A percentile compares a stretch with the other conserved stretches of the same genome.
phyloP scores from a whole-genome alignment of 768 basidiomycete genomes.

The Suillus ampliporus region DNA sequence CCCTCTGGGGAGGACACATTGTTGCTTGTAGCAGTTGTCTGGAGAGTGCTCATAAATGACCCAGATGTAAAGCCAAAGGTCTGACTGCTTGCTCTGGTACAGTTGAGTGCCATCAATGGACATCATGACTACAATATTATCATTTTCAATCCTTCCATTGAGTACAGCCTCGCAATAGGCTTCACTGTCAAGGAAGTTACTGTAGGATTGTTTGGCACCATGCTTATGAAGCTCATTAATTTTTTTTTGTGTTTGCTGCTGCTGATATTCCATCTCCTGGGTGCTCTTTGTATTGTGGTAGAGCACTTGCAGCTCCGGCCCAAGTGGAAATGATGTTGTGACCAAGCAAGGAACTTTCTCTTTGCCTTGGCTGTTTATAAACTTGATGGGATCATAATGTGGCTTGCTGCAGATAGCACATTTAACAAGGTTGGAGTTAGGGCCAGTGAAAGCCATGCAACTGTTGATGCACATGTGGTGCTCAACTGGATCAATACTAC shows the following conservation, averaged over 20 bases:
- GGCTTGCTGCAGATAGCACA: conserved; percentile 38
- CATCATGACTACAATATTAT: conserved; percentile 39
- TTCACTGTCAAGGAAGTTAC: conserved; percentile 14
- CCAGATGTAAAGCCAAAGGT: conserved; percentile 31
- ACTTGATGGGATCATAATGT: not conserved
- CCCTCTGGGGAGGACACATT: conserved; percentile 17
- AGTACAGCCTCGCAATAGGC: conserved; percentile 17
- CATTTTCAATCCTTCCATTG: conserved; percentile 5
- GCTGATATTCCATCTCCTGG: too few species aligned
- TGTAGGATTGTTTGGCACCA: conserved; percentile 1
- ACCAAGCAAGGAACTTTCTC: too few species aligned
- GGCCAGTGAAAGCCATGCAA: conserved; percentile 32
- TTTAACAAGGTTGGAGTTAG: conserved; percentile 12
- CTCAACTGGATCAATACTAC: conserved; percentile 13
- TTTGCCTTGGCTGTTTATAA: too few species aligned
- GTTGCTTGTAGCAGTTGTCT: conserved; percentile 13
- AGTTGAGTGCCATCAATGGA: conserved; percentile 49
- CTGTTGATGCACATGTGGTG: conserved; percentile 34
- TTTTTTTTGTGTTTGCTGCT: too few species aligned
- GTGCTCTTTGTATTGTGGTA: too few species aligned
- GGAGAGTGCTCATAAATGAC: conserved; percentile 40
- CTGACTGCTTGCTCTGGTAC: conserved; percentile 34
- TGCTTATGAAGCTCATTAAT: conserved; percentile 13
- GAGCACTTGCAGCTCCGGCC: too few species aligned
- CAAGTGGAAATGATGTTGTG: too few species aligned